These are phyloP conservation scores for Hirsutella minnesotensis DNA, from an alignment of 2,329 filamentous ascomycete genomes.

Conservation along the genomic window DNA sequence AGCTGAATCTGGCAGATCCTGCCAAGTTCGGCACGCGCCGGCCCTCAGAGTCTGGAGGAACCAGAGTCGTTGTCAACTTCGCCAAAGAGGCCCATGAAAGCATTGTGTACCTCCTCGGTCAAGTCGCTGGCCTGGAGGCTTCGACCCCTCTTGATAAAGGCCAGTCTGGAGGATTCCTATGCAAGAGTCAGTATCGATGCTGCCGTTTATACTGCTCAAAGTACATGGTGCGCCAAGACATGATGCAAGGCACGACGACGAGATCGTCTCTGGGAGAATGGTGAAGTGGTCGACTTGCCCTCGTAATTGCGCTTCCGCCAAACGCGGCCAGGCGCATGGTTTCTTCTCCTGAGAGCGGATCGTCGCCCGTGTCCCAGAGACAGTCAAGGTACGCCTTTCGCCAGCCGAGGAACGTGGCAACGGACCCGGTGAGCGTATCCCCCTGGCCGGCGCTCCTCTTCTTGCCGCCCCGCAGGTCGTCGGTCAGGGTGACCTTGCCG, in stretches of 20 bases:
- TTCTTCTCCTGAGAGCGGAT: constrained; percentile 37
- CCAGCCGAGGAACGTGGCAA: constrained; percentile 85
- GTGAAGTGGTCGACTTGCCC: no score
- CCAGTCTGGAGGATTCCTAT: constrained; percentile 71
- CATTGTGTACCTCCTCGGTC: constrained; percentile 76
- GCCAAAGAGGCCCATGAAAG: constrained; percentile 72
- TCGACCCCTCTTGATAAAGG: constrained; percentile 75
- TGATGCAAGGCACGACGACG: no score
- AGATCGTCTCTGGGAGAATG: constrained; percentile 5
- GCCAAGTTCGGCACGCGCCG: no score
- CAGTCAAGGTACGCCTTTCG: constrained; percentile 74
- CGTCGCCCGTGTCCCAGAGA: constrained; percentile 54
- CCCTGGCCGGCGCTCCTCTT: constrained; percentile 94
- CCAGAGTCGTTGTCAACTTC: constrained; percentile 41
- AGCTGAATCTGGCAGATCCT: no score
- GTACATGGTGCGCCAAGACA: no score
- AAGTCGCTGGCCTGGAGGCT: constrained; percentile 87
- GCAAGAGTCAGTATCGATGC: neutral
- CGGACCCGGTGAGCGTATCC: constrained; percentile 80
- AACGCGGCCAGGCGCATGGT: constrained; percentile 71
- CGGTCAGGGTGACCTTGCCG: constrained; percentile 60
- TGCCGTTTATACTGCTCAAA: no score
- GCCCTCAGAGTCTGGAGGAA: constrained; percentile 20
- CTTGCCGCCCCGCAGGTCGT: constrained; percentile 66
- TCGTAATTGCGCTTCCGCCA: constrained; percentile 76